These are phyloP conservation scores for Chloromonas sp. DNA, from an alignment of 163 green algal genomes.

Conservation along the genomic window DNA sequence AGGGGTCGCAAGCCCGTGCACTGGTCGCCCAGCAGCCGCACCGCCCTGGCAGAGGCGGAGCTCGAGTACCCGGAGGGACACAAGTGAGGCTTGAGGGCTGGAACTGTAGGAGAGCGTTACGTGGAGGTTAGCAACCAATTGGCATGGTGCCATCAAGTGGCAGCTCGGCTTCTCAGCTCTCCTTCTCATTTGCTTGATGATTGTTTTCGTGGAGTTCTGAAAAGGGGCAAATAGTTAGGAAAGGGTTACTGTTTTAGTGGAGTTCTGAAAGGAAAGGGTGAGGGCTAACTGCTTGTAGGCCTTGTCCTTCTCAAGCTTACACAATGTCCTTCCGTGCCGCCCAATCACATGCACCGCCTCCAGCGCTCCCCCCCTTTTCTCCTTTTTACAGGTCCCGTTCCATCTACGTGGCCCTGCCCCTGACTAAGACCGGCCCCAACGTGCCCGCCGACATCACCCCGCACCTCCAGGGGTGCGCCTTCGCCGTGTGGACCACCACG, in stretches of 20 bases:
- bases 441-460: background rate
- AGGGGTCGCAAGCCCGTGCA: slow-evolving; percentile 91
- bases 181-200: background rate
- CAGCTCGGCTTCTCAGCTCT: too few relatives aligned
- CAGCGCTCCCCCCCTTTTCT: background rate
- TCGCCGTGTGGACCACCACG: slow-evolving; percentile 98
- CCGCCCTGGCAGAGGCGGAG: slow-evolving; percentile 95
- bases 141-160: too few relatives aligned
- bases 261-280: too few relatives aligned
- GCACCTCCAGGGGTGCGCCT: slow-evolving; percentile 36
- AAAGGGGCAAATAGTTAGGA: background rate
- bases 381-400: slow-evolving; percentile 26
- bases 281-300: too few relatives aligned
- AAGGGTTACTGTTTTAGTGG: too few relatives aligned
- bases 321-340: too few relatives aligned
- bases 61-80: slow-evolving; percentile 98
- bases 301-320: too few relatives aligned
- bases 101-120: too few relatives aligned
- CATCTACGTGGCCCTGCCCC: slow-evolving; percentile 64
- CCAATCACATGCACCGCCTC: too few relatives aligned
- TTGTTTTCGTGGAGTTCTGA: background rate
- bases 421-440: slow-evolving; percentile 20
- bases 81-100: slow-evolving; percentile 50
- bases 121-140: too few relatives aligned
- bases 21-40: slow-evolving; percentile 89